These are phyloP conservation scores for Lachnellula occidentalis DNA, from an alignment of 2,329 filamentous ascomycete genomes.

Conservation along the genomic window DNA sequence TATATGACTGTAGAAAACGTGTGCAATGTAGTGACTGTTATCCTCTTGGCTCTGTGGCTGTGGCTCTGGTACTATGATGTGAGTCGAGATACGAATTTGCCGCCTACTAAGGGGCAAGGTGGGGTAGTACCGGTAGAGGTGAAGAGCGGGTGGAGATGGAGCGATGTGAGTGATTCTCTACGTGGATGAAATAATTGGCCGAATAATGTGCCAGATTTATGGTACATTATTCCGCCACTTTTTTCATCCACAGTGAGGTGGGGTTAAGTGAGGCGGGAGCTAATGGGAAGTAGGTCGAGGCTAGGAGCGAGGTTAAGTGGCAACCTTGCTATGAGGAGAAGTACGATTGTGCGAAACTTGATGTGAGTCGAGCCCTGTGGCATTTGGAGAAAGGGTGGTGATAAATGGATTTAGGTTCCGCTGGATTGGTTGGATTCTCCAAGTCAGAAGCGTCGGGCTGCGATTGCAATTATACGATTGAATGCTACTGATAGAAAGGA, in stretches of 20 bases:
- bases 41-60: too few species aligned
- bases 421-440: constrained; percentile 22
- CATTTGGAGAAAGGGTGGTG: not conserved
- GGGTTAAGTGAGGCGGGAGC: too few species aligned
- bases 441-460: constrained; percentile 12
- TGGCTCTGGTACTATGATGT: not conserved
- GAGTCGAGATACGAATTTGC: not conserved
- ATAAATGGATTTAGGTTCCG: constrained; percentile 11
- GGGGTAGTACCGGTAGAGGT: not conserved
- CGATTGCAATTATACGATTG: constrained; percentile 17
- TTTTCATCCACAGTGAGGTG: too few species aligned
- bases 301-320: constrained; percentile 15
- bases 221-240: too few species aligned
- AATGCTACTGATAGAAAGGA: constrained; percentile 15
- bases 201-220: too few species aligned
- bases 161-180: constrained; percentile 1
- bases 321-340: constrained; percentile 17
- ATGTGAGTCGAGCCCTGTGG: constrained; percentile 8
- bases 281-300: constrained; percentile 1
- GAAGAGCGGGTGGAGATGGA: constrained; percentile 3
- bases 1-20: too few species aligned
- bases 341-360: constrained; percentile 22
- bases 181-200: too few species aligned
- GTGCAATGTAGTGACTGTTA: too few species aligned
- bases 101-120: not conserved